These are phyloP conservation scores for Podila minutissima DNA, from an alignment of 192 early-diverging fungal genomes.

Conservation along the genomic window DNA sequence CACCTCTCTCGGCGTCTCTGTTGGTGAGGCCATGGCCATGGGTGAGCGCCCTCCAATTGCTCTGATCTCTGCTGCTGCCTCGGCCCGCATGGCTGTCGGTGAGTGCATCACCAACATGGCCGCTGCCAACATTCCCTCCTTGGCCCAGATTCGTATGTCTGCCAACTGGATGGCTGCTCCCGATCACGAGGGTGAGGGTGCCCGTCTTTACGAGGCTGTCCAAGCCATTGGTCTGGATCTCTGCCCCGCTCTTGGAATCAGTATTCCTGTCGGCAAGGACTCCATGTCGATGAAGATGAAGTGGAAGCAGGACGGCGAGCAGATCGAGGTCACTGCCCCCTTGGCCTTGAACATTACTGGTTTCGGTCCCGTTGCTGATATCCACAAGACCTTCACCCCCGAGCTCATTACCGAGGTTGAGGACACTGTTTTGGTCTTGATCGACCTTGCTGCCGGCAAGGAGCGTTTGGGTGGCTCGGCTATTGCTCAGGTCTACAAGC, in stretches of 20 bases:
- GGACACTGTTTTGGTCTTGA: constrained; percentile 77
- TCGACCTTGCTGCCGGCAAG: constrained; percentile 87
- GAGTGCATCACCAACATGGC: constrained; percentile 93
- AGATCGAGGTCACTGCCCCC: constrained; percentile 84
- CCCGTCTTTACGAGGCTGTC: constrained; percentile 92
- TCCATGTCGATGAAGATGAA: constrained; percentile 99
- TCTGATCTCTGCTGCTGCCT: constrained; percentile 84
- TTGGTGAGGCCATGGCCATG: constrained; percentile 98
- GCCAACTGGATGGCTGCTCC: constrained; percentile 99
- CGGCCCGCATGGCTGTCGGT: constrained; percentile 96
- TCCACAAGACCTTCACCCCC: constrained; percentile 89
- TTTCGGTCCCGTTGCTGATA: constrained; percentile 89
- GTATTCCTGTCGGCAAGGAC: constrained; percentile 99
- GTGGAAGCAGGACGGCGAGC: constrained; percentile 69
- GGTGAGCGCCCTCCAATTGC: constrained; percentile 95
- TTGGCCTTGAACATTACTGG: constrained; percentile 94
- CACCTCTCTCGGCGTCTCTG: constrained; percentile 77
- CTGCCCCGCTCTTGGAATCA: constrained; percentile 91
- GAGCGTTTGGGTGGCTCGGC: constrained; percentile 94
- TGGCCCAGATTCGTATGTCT: constrained; percentile 83
- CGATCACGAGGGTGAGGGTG: constrained; percentile 90
- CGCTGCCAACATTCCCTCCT: constrained; percentile 82
- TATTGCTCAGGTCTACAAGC: constrained; percentile 94
- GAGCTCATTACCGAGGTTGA: constrained; percentile 67
- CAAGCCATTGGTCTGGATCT: constrained; percentile 92